phyloP scores from a whole-genome alignment of 495 filamentous ascomycete genomes.

The Neurospora cerealis region DNA sequence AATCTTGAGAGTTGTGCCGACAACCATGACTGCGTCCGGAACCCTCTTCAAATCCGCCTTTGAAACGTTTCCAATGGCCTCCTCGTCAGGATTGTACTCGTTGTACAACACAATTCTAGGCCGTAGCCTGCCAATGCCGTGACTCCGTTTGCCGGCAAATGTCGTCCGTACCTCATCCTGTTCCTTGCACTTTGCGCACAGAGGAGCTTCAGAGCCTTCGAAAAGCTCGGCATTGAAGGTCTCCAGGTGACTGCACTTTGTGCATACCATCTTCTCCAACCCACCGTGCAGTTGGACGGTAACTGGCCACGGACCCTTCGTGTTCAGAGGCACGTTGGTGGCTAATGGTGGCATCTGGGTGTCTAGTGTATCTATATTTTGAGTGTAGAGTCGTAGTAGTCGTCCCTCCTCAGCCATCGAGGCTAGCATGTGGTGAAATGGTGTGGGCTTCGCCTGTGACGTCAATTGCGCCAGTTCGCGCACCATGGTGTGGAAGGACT shows the following conservation, averaged over 20 bases:
- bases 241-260: conserved; percentile 72
- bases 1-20: conserved; percentile 90
- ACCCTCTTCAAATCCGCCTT: conserved; percentile 71
- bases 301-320: conserved; percentile 82
- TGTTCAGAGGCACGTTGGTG: conserved; percentile 58
- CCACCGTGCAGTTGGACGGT: conserved; percentile 93
- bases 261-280: conserved; percentile 90
- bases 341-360: conserved; percentile 70
- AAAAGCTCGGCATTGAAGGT: conserved; percentile 74
- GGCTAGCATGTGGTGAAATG: conserved; percentile 89
- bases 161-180: conserved; percentile 66
- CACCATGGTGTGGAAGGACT: conserved; percentile 92
- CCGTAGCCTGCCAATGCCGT: conserved; percentile 82
- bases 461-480: conserved; percentile 71
- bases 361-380: conserved; percentile 94
- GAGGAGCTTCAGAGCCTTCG: conserved; percentile 72
- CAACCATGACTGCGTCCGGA: conserved; percentile 87
- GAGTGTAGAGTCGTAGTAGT: conserved; percentile 84
- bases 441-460: conserved; percentile 65
- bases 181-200: conserved; percentile 63
- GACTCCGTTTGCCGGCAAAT: conserved; percentile 80
- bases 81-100: conserved; percentile 91
- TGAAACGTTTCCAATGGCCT: conserved; percentile 87
- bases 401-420: conserved; percentile 81
- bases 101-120: conserved; percentile 96